A percentile compares a stretch with the other conserved stretches of the same genome.
Conservation (phyloP, 2,329 filamentous ascomycete genomes). For the Apiospora kogelbergensis region DNA sequence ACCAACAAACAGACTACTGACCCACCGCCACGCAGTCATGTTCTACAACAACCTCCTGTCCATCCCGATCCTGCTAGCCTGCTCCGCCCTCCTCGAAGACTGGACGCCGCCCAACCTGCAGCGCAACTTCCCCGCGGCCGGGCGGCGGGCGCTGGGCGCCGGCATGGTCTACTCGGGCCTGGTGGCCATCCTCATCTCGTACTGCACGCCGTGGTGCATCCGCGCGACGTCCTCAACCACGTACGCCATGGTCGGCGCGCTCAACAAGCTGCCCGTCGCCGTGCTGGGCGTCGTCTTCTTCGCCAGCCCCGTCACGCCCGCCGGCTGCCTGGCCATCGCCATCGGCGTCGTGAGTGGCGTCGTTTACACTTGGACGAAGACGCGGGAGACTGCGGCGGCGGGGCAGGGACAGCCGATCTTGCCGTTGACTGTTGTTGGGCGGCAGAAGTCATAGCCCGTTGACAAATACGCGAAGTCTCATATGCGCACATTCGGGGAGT, state of each 20-base stretch:
- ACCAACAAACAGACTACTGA: too few relatives aligned
- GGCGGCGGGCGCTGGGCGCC: constrained; percentile 67
- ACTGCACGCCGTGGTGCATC: constrained; percentile 98
- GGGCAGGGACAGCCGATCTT: too few relatives aligned
- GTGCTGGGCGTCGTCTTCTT: constrained; percentile 94
- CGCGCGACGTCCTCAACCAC: constrained; percentile 98
- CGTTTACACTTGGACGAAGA: constrained; percentile 84
- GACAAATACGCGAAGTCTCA: too few relatives aligned
- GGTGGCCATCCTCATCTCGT: constrained; percentile 97
- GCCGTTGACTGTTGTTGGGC: too few relatives aligned
- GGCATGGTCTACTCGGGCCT: constrained; percentile 95
- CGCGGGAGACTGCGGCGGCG: constrained; percentile 45
- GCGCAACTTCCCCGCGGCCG: constrained; percentile 86
- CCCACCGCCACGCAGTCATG: constrained; percentile 80
- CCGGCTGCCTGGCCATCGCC: constrained; percentile 86
- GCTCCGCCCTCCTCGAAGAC: constrained; percentile 83
- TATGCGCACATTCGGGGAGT: too few relatives aligned
- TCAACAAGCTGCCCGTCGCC: constrained; percentile 97
- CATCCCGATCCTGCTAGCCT: constrained; percentile 83
- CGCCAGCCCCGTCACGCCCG: constrained; percentile 86
- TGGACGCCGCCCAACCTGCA: constrained; percentile 84
- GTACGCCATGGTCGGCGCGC: constrained; percentile 96
- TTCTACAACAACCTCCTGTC: constrained; percentile 99
- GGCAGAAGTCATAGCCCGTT: too few relatives aligned
- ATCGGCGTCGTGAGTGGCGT: constrained; percentile 91